Percentiles rank a stretch among this genome's conserved stretches.
phyloP scores from a whole-genome alignment of 768 basidiomycete species.

The Kwoniella heveanensis region DNA sequence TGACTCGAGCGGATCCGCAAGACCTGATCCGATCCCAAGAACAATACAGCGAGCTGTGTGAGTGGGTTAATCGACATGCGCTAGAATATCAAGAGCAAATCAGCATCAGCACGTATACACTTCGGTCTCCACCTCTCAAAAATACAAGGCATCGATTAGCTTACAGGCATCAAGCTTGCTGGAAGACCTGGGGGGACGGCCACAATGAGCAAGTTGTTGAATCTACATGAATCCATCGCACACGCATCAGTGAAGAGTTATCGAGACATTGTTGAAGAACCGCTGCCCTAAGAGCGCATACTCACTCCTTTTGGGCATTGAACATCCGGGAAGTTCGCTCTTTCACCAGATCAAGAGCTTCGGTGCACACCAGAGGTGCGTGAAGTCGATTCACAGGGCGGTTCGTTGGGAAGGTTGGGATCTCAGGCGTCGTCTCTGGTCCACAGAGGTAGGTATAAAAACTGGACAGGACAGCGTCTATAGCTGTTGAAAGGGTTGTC shows the following conservation, averaged over 20 bases:
- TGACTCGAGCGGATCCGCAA: slow-evolving; percentile 15
- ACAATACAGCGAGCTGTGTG: slow-evolving; percentile 32
- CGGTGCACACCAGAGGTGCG: slow-evolving; percentile 29
- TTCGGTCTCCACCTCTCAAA: no score
- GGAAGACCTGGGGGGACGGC: slow-evolving; percentile 37
- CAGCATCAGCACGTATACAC: no score
- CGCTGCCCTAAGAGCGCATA: no score
- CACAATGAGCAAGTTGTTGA: slow-evolving; percentile 44
- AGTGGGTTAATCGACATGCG: background rate
- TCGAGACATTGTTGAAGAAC: no score
- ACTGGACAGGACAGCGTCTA: slow-evolving; percentile 35
- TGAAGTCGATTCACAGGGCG: slow-evolving; percentile 32
- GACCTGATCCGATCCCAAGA: slow-evolving; percentile 44
- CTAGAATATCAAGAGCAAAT: no score
- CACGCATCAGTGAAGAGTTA: no score
- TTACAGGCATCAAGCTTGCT: slow-evolving; percentile 25
- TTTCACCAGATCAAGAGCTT: slow-evolving; percentile 43
- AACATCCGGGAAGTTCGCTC: slow-evolving; percentile 42
- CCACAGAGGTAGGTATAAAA: slow-evolving; percentile 49
- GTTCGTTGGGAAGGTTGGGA: slow-evolving; percentile 16
- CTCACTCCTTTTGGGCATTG: slow-evolving; percentile 46
- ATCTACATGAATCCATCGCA: no score
- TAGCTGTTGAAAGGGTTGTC: slow-evolving; percentile 20
- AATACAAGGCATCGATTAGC: no score
- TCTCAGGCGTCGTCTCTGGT: slow-evolving; percentile 18